These are phyloP conservation scores for Periconia macrospinosa DNA, from an alignment of 2,329 filamentous ascomycete species.

Conservation along the genomic window DNA sequence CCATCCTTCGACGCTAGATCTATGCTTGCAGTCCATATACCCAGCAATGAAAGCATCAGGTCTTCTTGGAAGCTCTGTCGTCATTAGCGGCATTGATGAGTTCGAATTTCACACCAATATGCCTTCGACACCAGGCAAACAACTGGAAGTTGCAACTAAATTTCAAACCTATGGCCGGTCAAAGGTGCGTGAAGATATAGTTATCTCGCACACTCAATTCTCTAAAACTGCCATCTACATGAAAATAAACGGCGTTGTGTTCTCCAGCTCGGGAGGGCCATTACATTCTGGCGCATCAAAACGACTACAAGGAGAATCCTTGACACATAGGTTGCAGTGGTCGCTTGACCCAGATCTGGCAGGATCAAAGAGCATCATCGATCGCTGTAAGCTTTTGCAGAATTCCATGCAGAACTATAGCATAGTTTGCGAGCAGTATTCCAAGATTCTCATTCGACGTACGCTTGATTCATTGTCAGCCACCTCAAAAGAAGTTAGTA, in stretches of 20 bases:
- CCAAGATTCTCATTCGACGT: not conserved
- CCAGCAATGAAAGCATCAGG: not conserved
- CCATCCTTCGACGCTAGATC: not conserved
- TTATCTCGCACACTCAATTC: not conserved
- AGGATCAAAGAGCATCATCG: no score
- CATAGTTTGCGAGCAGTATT: no score
- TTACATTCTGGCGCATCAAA: not conserved
- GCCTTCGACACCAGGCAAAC: not conserved
- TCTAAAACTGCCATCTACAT: not conserved
- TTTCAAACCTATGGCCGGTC: not conserved
- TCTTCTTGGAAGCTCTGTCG: not conserved
- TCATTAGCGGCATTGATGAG: not conserved
- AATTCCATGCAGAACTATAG: no score
- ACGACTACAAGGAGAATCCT: not conserved
- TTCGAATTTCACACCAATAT: not conserved
- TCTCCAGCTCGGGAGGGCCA: not conserved
- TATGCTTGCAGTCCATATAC: not conserved
- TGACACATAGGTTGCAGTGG: not conserved
- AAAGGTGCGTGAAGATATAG: not conserved
- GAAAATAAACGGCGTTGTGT: not conserved
- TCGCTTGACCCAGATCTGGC: not conserved
- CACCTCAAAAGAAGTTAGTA: not conserved
- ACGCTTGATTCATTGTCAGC: not conserved
- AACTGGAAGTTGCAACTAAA: not conserved
- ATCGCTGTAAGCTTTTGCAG: no score